These are phyloP conservation scores for Clohesyomyces aquaticus DNA, from an alignment of 495 filamentous ascomycete genomes.

Conservation along the genomic window DNA sequence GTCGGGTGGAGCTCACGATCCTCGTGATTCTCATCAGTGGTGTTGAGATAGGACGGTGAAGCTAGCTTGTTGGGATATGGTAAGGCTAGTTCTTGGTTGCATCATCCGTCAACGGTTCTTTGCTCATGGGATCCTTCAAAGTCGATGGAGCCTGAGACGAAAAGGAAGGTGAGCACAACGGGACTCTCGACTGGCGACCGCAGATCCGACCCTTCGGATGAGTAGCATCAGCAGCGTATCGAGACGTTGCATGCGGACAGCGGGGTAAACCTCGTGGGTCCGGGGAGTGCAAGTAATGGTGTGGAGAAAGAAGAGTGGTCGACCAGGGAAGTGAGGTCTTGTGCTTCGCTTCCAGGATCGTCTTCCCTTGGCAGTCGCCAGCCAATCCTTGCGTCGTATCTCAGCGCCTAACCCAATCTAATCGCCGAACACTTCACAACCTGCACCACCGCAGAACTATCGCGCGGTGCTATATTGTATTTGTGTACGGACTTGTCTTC, in stretches of 20 bases:
- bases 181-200: too few species aligned
- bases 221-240: neutral
- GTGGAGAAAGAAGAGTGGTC: constrained; percentile 7
- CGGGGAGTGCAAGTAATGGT: constrained; percentile 9
- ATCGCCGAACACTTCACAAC: neutral
- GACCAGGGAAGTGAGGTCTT: too few species aligned
- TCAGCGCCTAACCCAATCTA: neutral
- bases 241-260: constrained; percentile 15
- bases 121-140: neutral
- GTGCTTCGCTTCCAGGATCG: too few species aligned
- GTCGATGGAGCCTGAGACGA: neutral
- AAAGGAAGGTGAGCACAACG: constrained; percentile 10
- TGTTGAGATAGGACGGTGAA: constrained; percentile 7
- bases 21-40: constrained; percentile 10
- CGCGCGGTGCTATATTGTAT: neutral
- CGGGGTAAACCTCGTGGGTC: neutral
- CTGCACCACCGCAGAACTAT: neutral
- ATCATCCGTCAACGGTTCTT: neutral
- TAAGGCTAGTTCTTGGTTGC: too few species aligned
- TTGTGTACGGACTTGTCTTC: too few species aligned
- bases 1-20: constrained; percentile 20
- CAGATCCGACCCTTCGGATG: too few species aligned
- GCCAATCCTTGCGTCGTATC: constrained; percentile 16
- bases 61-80: too few species aligned
- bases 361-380: neutral